phyloP scores from a whole-genome alignment of 306 rosid species.

The Abrus pulchellus region DNA sequence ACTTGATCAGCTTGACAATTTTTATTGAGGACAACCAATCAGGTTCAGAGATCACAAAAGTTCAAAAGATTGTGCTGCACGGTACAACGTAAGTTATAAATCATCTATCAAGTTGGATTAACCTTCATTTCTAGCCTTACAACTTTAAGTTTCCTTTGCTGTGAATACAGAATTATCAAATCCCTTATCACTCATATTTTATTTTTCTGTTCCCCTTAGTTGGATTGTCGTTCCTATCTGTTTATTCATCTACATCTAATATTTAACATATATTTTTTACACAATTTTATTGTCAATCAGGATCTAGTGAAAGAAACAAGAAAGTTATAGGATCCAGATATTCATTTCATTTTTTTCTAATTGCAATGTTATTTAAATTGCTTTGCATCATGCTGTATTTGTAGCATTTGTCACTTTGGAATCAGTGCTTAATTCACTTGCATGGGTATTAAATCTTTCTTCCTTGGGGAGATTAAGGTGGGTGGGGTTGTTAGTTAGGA shows the following conservation, averaged over 20 bases:
- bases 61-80: constrained; percentile 81
- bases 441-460: background rate
- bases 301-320: constrained; percentile 36
- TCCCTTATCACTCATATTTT: constrained; percentile 14
- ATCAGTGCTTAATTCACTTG: background rate
- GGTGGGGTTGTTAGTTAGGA: background rate
- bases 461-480: background rate
- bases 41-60: constrained; percentile 76
- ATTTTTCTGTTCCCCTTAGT: constrained; percentile 8
- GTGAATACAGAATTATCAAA: background rate
- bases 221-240: constrained; percentile 7
- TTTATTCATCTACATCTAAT: constrained; percentile 24
- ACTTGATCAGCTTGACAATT: constrained; percentile 79
- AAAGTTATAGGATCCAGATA: constrained; percentile 25
- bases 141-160: constrained; percentile 12
- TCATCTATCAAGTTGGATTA: background rate
- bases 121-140: background rate
- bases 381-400: background rate
- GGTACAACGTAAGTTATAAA: constrained; percentile 88
- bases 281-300: background rate
- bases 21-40: constrained; percentile 96
- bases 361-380: constrained; percentile 26
- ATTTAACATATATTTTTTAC: background rate
- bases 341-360: constrained; percentile 19
- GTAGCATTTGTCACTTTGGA: constrained; percentile 17